Evolutionary conservation across 2,329 filamentous ascomycete species (phyloP).

Genomic region (Aaosphaeria pasadenensis): DNA sequence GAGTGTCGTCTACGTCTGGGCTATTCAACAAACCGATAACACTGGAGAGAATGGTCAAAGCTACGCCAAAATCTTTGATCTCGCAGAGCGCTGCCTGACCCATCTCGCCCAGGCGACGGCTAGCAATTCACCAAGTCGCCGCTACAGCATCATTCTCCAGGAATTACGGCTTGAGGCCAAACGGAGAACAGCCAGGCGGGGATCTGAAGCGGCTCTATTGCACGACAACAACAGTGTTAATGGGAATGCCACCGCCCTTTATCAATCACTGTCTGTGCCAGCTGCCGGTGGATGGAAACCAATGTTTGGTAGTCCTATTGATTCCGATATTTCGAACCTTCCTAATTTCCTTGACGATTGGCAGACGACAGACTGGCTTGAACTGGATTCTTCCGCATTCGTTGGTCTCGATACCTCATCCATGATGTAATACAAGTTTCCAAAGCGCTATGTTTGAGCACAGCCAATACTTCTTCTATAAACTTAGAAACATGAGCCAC

Average conservation of each 20-base stretch:
- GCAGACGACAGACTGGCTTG: constrained; percentile 34
- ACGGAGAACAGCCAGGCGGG: constrained; percentile 11
- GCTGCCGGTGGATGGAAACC: constrained; percentile 12
- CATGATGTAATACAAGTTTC: neutral
- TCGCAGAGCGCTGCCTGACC: constrained; percentile 45
- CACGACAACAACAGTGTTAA: neutral
- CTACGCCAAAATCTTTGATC: constrained; percentile 32
- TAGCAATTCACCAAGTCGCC: constrained; percentile 46
- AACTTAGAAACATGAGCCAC: no score
- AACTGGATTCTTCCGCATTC: constrained; percentile 29
- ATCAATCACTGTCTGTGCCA: neutral
- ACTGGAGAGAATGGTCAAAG: constrained; percentile 3
- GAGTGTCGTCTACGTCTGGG: constrained; percentile 48
- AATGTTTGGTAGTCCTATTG: constrained; percentile 19
- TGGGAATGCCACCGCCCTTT: neutral
- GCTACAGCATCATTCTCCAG: constrained; percentile 49
- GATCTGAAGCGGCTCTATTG: neutral
- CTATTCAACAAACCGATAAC: constrained; percentile 39
- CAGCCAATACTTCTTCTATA: no score
- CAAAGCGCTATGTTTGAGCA: no score
- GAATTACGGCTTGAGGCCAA: constrained; percentile 43
- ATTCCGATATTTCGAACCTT: constrained; percentile 10
- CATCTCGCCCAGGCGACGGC: constrained; percentile 47
- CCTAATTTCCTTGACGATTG: constrained; percentile 25
- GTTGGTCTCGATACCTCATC: neutral